phyloP scores from a whole-genome alignment of 2,329 filamentous ascomycete genomes.

The Elsinoe ampelina region DNA sequence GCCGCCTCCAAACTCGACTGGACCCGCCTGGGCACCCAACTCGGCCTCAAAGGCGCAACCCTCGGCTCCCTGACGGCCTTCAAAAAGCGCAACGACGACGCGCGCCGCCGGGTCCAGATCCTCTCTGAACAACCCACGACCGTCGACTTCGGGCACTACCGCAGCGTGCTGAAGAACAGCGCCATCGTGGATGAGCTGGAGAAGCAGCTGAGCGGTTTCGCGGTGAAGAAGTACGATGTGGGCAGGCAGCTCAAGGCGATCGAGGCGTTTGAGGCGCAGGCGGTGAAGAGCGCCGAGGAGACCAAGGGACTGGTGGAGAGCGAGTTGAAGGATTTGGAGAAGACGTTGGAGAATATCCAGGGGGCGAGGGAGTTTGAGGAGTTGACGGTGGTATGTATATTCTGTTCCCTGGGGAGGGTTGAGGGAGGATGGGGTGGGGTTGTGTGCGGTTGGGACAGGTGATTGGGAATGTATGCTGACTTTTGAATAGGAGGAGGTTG shows the following conservation, averaged over 20 bases:
- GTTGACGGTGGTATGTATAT: conserved; percentile 79
- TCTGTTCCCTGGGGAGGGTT: not conserved
- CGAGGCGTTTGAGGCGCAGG: conserved; percentile 94
- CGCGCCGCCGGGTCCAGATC: conserved; percentile 79
- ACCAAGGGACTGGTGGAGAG: conserved; percentile 94
- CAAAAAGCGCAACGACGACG: conserved; percentile 99
- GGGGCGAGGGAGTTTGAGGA: conserved; percentile 91
- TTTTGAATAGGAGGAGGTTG: conserved; percentile 71
- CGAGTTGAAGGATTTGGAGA: conserved; percentile 86
- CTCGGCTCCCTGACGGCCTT: conserved; percentile 84
- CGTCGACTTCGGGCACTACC: conserved; percentile 92
- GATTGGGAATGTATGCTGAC: conserved; percentile 18
- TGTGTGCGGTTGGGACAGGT: not conserved
- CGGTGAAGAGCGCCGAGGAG: conserved; percentile 90
- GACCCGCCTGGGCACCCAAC: conserved; percentile 86
- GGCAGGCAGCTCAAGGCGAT: conserved; percentile 93
- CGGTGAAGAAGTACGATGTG: conserved; percentile 89
- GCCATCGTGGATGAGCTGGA: conserved; percentile 94
- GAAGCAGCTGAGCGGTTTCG: conserved; percentile 85
- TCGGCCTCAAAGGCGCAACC: conserved; percentile 93
- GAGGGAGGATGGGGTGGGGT: not conserved
- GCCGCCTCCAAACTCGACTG: conserved; percentile 99
- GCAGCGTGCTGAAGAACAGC: conserved; percentile 87
- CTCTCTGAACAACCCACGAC: conserved; percentile 76
- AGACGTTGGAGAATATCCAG: conserved; percentile 96